phyloP scores from a whole-genome alignment of 495 filamentous ascomycete genomes.

The Paragyromitra xinjiangensis region DNA sequence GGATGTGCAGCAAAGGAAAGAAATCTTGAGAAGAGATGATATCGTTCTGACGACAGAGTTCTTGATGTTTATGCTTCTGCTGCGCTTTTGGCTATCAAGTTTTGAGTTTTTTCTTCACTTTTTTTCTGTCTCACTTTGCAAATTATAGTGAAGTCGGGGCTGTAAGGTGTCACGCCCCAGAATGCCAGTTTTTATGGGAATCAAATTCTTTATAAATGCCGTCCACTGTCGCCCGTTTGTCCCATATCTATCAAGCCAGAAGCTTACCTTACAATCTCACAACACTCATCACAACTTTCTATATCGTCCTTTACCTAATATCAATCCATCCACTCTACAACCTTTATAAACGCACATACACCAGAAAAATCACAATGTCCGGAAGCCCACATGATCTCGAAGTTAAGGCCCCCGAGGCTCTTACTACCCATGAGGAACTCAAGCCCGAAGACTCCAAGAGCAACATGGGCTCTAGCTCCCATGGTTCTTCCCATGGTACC shows the following conservation, averaged over 20 bases:
- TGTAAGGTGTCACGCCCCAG: not conserved
- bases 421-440: slow-evolving; percentile 1
- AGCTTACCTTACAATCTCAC: slow-evolving; percentile 2
- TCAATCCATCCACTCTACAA: slow-evolving; percentile 7
- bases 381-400: slow-evolving; percentile 11
- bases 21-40: not conserved
- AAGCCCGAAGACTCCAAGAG: slow-evolving; percentile 7
- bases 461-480: not conserved
- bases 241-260: not conserved
- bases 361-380: slow-evolving; percentile 18
- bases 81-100: not conserved
- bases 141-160: not conserved
- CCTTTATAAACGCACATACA: slow-evolving; percentile 11
- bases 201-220: slow-evolving; percentile 12
- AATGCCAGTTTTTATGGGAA: not conserved
- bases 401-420: slow-evolving; percentile 11
- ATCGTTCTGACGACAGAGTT: slow-evolving; percentile 18
- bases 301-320: not conserved
- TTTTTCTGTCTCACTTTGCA: not conserved
- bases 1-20: not conserved
- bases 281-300: slow-evolving; percentile 6
- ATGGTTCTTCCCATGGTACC: slow-evolving; percentile 1
- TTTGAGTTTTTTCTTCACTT: not conserved
- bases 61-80: not conserved
- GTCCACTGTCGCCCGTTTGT: slow-evolving; percentile 1